These are phyloP conservation scores for Wilcoxina mikolae DNA, from an alignment of 495 filamentous ascomycete species.

Conservation along the genomic window DNA sequence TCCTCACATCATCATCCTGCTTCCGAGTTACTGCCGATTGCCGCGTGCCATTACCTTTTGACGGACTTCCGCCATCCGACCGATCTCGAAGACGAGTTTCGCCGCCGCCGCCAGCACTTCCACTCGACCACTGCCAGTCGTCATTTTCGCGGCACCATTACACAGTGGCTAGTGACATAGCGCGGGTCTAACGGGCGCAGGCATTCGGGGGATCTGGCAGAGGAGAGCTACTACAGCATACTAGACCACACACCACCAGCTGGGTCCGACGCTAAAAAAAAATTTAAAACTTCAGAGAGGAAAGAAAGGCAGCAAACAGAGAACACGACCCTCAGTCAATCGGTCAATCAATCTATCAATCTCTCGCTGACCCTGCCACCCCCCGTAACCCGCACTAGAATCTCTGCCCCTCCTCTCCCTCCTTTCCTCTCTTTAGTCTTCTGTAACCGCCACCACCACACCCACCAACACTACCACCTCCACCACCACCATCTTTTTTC, in stretches of 20 bases:
- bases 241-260: background rate
- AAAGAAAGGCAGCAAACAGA: background rate
- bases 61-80: constrained; percentile 3
- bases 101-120: background rate
- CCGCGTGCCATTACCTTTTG: constrained; percentile 2
- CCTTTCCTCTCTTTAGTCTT: background rate
- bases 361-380: background rate
- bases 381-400: background rate
- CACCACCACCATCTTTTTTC: background rate
- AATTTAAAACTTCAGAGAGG: background rate
- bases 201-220: constrained; percentile 2
- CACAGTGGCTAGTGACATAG: constrained; percentile 6
- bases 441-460: constrained; percentile 4
- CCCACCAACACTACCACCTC: constrained; percentile 1
- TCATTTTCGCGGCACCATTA: constrained; percentile 1
- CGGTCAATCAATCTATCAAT: background rate
- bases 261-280: background rate
- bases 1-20: background rate
- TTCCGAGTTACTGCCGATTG: constrained; percentile 4
- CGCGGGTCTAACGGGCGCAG: background rate
- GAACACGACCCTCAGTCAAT: background rate
- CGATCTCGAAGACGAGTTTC: constrained; percentile 1
- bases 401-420: background rate
- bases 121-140: background rate
- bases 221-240: background rate